Evolutionary conservation across 2,329 filamentous ascomycete genomes (phyloP).

Genomic region (Cytospora piceae): DNA sequence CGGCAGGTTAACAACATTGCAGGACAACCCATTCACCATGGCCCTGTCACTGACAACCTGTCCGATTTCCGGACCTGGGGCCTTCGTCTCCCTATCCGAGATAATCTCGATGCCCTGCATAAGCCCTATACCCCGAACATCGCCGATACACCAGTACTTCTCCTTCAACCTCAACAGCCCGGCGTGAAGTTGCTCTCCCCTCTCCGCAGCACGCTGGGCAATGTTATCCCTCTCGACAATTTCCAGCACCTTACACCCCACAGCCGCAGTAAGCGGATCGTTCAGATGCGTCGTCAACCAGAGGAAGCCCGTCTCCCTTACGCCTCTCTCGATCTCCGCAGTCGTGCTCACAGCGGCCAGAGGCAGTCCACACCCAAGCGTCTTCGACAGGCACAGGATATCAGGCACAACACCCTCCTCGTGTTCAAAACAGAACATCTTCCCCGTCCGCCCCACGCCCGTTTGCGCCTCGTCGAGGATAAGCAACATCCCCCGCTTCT

Average conservation of each 20-base stretch:
- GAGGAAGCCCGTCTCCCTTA: slow-evolving; percentile 49
- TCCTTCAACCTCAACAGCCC: slow-evolving; percentile 50
- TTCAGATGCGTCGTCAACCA: slow-evolving; percentile 60
- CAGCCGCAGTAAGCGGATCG: slow-evolving; percentile 56
- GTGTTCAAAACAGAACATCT: slow-evolving; percentile 63
- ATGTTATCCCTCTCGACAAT: slow-evolving; percentile 55
- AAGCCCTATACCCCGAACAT: slow-evolving; percentile 55
- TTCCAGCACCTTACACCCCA: slow-evolving; percentile 58
- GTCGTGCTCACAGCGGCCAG: slow-evolving; percentile 55
- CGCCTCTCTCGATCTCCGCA: slow-evolving; percentile 49
- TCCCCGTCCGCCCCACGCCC: slow-evolving; percentile 57
- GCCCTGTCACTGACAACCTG: slow-evolving; percentile 48
- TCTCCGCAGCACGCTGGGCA: slow-evolving; percentile 44
- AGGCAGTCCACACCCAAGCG: slow-evolving; percentile 56
- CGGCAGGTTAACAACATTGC: slow-evolving; percentile 51
- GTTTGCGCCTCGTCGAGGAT: slow-evolving; percentile 66
- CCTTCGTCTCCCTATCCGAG: slow-evolving; percentile 46
- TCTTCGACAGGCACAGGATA: slow-evolving; percentile 58
- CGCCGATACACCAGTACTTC: slow-evolving; percentile 57
- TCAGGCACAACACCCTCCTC: slow-evolving; percentile 52
- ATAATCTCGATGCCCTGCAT: slow-evolving; percentile 57
- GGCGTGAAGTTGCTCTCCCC: slow-evolving; percentile 47
- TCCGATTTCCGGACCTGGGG: slow-evolving; percentile 48
- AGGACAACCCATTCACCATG: slow-evolving; percentile 51
- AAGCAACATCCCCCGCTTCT: slow-evolving; percentile 58